Conservation (phyloP, 2,329 filamentous ascomycete species). For the Pseudogymnoascus destructans region DNA sequence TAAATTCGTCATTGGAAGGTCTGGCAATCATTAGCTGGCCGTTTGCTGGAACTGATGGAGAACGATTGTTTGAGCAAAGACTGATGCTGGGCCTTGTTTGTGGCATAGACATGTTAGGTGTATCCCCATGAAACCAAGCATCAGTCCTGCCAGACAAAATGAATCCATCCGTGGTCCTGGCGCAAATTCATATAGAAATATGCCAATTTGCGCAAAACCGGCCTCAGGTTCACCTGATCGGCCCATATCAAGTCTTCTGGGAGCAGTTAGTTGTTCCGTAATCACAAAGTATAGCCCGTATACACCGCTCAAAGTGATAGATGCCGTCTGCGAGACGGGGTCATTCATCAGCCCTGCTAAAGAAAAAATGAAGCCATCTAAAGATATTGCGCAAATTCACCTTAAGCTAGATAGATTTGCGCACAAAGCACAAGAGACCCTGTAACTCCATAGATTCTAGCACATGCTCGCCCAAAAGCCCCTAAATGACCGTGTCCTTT, state of each 20-base stretch:
- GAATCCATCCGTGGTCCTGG: background rate
- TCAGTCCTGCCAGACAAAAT: background rate
- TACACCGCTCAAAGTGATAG: background rate
- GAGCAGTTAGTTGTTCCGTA: background rate
- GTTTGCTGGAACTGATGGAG: background rate
- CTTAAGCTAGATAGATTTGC: too few relatives aligned
- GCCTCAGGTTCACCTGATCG: background rate
- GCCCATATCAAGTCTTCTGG: background rate
- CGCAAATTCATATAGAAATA: background rate
- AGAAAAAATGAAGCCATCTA: too few relatives aligned
- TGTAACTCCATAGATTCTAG: too few relatives aligned
- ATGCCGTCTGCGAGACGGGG: background rate
- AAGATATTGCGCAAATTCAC: too few relatives aligned
- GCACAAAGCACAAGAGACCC: too few relatives aligned
- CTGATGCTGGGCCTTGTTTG: background rate
- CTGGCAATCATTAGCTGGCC: background rate
- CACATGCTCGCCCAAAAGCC: too few relatives aligned
- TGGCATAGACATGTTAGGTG: background rate
- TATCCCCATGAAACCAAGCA: background rate
- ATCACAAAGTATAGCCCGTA: background rate
- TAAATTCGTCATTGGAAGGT: background rate
- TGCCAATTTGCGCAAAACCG: background rate
- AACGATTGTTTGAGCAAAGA: background rate
- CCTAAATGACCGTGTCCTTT: too few relatives aligned
- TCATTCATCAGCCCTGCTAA: background rate